Percentiles rank a stretch among this genome's conserved stretches.
phyloP scores from a whole-genome alignment of 2,329 filamentous ascomycete genomes.

The Teratosphaeriaceae sp. region DNA sequence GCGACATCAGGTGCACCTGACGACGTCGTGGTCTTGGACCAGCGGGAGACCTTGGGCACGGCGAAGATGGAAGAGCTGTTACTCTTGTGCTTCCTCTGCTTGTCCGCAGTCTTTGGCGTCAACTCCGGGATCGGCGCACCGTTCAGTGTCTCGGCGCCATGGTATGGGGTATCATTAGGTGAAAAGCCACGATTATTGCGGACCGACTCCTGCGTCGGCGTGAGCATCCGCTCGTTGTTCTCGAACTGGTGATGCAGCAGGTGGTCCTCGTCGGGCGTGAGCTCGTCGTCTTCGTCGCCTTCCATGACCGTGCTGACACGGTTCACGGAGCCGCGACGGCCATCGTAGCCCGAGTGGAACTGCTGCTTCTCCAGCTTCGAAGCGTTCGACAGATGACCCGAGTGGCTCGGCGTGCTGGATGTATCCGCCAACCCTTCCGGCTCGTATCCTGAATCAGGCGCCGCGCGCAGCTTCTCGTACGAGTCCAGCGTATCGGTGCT shows the following conservation, averaged over 20 bases:
- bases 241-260: conserved; percentile 50
- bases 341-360: conserved; percentile 46
- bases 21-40: conserved; percentile 93
- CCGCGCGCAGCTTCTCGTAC: conserved; percentile 63
- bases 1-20: conserved; percentile 55
- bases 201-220: conserved; percentile 50
- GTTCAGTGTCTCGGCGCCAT: conserved; percentile 30
- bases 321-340: conserved; percentile 57
- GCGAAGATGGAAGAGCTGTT: conserved; percentile 69
- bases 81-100: conserved; percentile 83
- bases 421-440: conserved; percentile 74
- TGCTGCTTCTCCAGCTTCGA: conserved; percentile 26
- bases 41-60: conserved; percentile 82
- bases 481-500: conserved; percentile 52
- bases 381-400: conserved; percentile 54
- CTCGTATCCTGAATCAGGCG: conserved; percentile 69
- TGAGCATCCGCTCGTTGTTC: conserved; percentile 54
- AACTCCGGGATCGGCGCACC: conserved; percentile 66
- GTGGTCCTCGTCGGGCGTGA: conserved; percentile 43
- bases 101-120: conserved; percentile 67
- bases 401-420: conserved; percentile 67
- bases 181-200: conserved; percentile 30
- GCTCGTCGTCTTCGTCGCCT: conserved; percentile 61
- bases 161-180: conserved; percentile 47
- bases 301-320: conserved; percentile 88